Base-by-base conservation (phyloP, 2,329 filamentous ascomycete species). In the Hypoxylon sp. region DNA sequence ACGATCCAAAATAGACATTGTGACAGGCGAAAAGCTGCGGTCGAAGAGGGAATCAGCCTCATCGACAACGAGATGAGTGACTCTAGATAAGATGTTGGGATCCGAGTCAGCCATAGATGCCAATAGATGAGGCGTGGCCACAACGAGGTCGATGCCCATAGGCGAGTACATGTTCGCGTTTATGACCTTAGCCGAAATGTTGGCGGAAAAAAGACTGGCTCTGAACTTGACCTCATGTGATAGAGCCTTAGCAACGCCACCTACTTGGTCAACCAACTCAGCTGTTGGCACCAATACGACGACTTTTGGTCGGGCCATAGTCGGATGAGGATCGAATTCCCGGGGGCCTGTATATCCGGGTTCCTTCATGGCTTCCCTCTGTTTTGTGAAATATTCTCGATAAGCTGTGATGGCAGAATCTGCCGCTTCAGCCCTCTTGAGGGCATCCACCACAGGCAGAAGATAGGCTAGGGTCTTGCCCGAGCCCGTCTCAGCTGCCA, bases 21-120 rank as follows among this genome's bases (percentile, higher is more conserved):
- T 98, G 24, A 91, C 90, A 0, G 93, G 91, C 3, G 92, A 88
- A 83, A 99, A 99, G 66, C 94, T 97, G 64, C 94, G 92, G 81
- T 99, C 97, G 73, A 99, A 88, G 9, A 99, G 88, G 3, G 94
- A 98, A 81, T 99, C 96, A 1, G 97, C 97, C 83, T 99, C 97
- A 78, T 99, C 97, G 53, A 97, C 86, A 66, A 99, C 87, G 10
- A 99, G 86, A 78, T 98, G 93, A 1, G 89, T 90, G 65, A 98
- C 94, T 11, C 94, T 91, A n/a, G 93, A 94, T 37, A 99, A 88
- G 68, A 99, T 90, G 75, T 97, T 95, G 10, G 96, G 96, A 72
- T 98, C 94, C 19, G 90, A 91, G 72, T 97, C 90, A 11, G 93
- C 93, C 76, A 99, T 96, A 68, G 93, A 94, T 62, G 92, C 87